Conservation (phyloP, 108 stramenopile species). For the Nitzschia sp. region DNA sequence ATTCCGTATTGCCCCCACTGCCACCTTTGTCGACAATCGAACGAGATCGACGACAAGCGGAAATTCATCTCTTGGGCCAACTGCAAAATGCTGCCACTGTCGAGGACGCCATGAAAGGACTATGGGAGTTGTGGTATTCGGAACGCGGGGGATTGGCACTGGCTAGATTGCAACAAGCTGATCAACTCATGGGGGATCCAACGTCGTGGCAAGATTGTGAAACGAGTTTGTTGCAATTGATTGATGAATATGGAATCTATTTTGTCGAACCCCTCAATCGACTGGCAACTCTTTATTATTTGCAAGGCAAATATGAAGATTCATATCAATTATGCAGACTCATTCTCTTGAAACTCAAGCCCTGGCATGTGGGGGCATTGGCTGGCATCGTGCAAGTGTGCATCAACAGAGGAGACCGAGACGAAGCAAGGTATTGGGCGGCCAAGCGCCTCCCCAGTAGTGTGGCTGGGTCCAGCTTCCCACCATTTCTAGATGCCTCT, state of each 20-base stretch:
- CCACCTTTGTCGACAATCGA: conserved; percentile 51
- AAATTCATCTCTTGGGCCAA: conserved; percentile 35
- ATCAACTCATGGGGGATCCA: conserved; percentile 40
- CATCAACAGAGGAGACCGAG: conserved; percentile 39
- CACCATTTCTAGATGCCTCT: too few species aligned
- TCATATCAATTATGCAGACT: conserved; percentile 49
- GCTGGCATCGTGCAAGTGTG: conserved; percentile 67
- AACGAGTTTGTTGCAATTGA: conserved; percentile 38
- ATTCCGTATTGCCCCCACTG: too few species aligned
- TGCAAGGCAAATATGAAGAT: conserved; percentile 61
- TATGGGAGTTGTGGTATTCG: conserved; percentile 53
- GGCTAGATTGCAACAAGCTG: conserved; percentile 20
- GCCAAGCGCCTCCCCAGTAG: too few species aligned
- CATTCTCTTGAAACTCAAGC: conserved; percentile 58
- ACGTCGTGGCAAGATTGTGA: too few species aligned
- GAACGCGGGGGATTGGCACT: conserved; percentile 46
- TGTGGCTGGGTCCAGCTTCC: too few species aligned
- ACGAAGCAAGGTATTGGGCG: conserved; percentile 41
- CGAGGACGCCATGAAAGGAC: conserved; percentile 31
- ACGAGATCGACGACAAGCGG: conserved; percentile 34
- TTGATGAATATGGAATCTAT: conserved; percentile 55
- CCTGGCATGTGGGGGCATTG: conserved; percentile 82
- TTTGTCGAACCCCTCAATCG: conserved; percentile 80
- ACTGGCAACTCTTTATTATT: conserved; percentile 64
- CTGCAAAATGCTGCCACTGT: too few species aligned